These are phyloP conservation scores for Pichia rugopelliculosa DNA, from an alignment of 805 yeast species.

Conservation along the genomic window DNA sequence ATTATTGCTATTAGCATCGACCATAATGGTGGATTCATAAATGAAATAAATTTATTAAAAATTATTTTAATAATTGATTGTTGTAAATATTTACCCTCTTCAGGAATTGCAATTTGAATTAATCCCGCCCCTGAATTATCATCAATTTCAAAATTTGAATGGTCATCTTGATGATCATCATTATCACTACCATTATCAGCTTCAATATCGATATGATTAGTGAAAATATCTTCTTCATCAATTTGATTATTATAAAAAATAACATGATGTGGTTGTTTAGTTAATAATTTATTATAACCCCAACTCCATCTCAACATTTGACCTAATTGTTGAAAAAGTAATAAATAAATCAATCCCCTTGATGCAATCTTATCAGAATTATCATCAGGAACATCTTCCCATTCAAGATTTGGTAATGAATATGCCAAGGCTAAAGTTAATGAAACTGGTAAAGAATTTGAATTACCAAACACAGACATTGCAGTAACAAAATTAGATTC, in stretches of 20 bases:
- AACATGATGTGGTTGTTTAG: conserved; percentile 39
- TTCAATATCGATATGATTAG: neutral
- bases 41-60: conserved; percentile 12
- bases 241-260: conserved; percentile 11
- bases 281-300: conserved; percentile 70
- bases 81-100: conserved; percentile 4
- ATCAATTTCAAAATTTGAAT: neutral
- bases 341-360: conserved; percentile 65
- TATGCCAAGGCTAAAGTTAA: conserved; percentile 72
- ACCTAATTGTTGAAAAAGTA: conserved; percentile 77
- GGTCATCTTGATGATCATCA: neutral
- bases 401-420: conserved; percentile 64
- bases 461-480: conserved; percentile 95
- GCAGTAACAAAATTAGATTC: conserved; percentile 92
- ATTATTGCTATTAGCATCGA: conserved; percentile 65
- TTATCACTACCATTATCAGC: neutral
- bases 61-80: neutral
- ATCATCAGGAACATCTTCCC: conserved; percentile 69
- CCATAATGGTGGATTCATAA: conserved; percentile 78
- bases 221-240: conserved; percentile 7
- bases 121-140: conserved; percentile 1
- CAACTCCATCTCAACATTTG: conserved; percentile 81
- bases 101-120: neutral
- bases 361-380: conserved; percentile 64
- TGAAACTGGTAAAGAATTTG: conserved; percentile 91